A percentile compares a stretch with the other conserved stretches of the same genome.
Conservation (phyloP, 2,329 filamentous ascomycete species). For the Nothopassalora personata region DNA sequence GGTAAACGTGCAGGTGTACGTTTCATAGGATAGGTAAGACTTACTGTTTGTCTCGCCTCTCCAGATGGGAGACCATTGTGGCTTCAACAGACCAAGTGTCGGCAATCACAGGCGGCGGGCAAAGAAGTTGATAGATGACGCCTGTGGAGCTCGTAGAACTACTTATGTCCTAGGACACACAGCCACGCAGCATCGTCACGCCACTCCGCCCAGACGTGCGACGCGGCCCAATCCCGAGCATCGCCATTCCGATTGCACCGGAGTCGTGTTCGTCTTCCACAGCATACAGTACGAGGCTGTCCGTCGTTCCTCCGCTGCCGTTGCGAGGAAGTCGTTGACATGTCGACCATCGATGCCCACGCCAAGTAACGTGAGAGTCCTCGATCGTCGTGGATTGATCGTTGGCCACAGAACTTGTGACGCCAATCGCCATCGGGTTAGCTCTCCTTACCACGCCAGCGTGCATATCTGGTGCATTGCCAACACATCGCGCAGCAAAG, state of each 20-base stretch:
- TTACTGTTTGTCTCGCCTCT: neutral
- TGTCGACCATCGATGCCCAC: neutral
- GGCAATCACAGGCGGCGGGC: neutral
- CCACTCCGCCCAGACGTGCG: neutral
- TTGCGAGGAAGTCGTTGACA: no score
- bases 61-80: neutral
- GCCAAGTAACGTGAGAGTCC: no score
- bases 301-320: neutral
- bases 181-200: neutral
- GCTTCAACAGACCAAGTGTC: neutral
- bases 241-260: neutral
- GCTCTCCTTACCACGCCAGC: neutral
- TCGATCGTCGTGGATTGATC: no score
- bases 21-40: neutral
- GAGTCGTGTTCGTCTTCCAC: neutral
- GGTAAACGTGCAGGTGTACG: neutral
- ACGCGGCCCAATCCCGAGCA: neutral
- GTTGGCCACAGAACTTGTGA: no score
- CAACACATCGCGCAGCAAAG: conserved; percentile 8
- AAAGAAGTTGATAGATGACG: neutral
- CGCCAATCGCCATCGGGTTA: neutral
- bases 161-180: neutral
- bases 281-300: no score
- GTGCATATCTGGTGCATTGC: neutral
- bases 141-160: neutral